These are phyloP conservation scores for Lecanosticta acicola DNA, from an alignment of 2,329 filamentous ascomycete species.

Conservation along the genomic window DNA sequence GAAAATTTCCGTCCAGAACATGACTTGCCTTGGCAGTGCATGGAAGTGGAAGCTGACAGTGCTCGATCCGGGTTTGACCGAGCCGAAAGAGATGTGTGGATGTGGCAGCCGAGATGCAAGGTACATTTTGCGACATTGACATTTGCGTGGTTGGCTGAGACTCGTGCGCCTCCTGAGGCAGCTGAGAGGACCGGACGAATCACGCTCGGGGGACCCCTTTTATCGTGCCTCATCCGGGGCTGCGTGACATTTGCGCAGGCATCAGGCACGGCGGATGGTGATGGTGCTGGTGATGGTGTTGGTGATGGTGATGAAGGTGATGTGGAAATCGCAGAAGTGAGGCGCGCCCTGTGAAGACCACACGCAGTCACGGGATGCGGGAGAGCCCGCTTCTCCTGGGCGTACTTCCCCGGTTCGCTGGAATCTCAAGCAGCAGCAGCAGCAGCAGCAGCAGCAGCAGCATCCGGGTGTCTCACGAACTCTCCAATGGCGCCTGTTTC, in stretches of 20 bases:
- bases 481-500: not conserved
- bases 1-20: too few relatives aligned
- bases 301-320: not conserved
- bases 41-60: not conserved
- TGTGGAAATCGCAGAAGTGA: too few relatives aligned
- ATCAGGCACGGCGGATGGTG: not conserved
- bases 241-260: not conserved
- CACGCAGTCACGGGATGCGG: not conserved
- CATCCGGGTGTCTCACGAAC: too few relatives aligned
- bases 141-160: not conserved
- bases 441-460: too few relatives aligned
- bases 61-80: not conserved
- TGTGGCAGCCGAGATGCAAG: not conserved
- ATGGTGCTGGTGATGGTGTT: not conserved
- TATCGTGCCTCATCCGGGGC: not conserved
- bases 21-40: too few relatives aligned
- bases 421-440: too few relatives aligned
- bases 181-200: not conserved
- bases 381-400: too few relatives aligned
- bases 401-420: too few relatives aligned
- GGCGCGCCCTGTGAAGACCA: not conserved
- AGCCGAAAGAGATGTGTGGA: not conserved
- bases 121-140: not conserved
- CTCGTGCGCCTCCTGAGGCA: not conserved
- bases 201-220: not conserved